phyloP scores from a whole-genome alignment of 495 filamentous ascomycete species.

The Tuber microsphaerosporum region DNA sequence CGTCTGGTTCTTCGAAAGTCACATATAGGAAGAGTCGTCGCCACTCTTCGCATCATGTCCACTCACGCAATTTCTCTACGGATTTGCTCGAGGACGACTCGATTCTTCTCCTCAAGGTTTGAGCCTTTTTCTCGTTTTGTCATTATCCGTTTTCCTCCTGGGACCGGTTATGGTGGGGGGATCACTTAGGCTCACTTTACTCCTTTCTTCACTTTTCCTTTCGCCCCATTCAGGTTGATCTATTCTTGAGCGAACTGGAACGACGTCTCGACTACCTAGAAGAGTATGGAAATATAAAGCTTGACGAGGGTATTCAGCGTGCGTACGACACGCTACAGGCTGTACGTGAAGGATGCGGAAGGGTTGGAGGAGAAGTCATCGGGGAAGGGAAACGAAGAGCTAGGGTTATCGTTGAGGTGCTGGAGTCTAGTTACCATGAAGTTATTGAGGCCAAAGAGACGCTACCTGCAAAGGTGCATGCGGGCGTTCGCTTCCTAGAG shows the following conservation, averaged over 20 bases:
- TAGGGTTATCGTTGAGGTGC: constrained; percentile 81
- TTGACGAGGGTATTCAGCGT: constrained; percentile 72
- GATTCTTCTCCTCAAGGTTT: constrained; percentile 37
- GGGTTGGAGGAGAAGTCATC: constrained; percentile 84
- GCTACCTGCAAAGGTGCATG: constrained; percentile 81
- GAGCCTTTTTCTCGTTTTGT: constrained; percentile 9
- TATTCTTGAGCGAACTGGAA: constrained; percentile 83
- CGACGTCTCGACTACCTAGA: constrained; percentile 81
- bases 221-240: constrained; percentile 58
- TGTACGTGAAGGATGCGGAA: constrained; percentile 76
- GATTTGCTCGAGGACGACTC: constrained; percentile 37
- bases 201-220: not conserved
- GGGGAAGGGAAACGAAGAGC: constrained; percentile 78
- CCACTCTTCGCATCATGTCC: constrained; percentile 29
- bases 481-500: constrained; percentile 80
- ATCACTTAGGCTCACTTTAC: not conserved
- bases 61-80: constrained; percentile 34
- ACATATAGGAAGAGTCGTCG: constrained; percentile 25
- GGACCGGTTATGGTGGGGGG: not conserved
- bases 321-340: constrained; percentile 81
- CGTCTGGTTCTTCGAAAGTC: constrained; percentile 18
- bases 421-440: constrained; percentile 85
- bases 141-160: not conserved
- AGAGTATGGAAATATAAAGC: constrained; percentile 70
- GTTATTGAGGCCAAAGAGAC: constrained; percentile 79